Conservation (phyloP, 2,329 filamentous ascomycete genomes). For the Teratosphaeria nubilosa region DNA sequence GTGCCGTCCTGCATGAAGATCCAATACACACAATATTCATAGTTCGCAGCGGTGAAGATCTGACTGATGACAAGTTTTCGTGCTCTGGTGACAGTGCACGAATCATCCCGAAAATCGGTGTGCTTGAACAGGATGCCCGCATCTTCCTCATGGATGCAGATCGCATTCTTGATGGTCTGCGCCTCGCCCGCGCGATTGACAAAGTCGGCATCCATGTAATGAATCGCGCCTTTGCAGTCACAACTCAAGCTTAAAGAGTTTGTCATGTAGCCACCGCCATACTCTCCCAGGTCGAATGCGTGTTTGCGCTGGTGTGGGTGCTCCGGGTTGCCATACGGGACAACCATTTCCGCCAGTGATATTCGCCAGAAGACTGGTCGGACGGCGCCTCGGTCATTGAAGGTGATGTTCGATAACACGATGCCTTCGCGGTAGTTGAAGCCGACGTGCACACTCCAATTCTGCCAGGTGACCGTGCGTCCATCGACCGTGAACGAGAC, state of each 20-base stretch:
- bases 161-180: conserved; percentile 79
- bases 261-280: conserved; percentile 74
- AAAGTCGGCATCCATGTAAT: conserved; percentile 83
- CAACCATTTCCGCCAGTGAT: conserved; percentile 87
- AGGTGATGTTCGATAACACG: conserved; percentile 80
- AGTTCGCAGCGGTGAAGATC: conserved; percentile 91
- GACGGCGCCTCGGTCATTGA: conserved; percentile 68
- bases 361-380: conserved; percentile 80
- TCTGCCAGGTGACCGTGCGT: conserved; percentile 74
- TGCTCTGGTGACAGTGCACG: conserved; percentile 72
- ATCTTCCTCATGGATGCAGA: conserved; percentile 94
- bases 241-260: conserved; percentile 68
- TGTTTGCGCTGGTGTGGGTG: conserved; percentile 70
- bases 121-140: conserved; percentile 80
- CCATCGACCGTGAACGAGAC: conserved; percentile 75
- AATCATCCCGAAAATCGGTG: conserved; percentile 85
- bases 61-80: conserved; percentile 81
- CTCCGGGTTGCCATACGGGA: conserved; percentile 76
- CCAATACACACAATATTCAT: conserved; percentile 83
- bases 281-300: conserved; percentile 72
- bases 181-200: conserved; percentile 63
- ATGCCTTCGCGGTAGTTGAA: conserved; percentile 94
- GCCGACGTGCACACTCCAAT: conserved; percentile 85
- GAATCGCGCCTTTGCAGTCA: conserved; percentile 82
- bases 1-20: conserved; percentile 88